A percentile compares a stretch with the other conserved stretches of the same genome.
Conservation (phyloP, 192 early-diverging fungal species). For the Geosiphon pyriformis region DNA sequence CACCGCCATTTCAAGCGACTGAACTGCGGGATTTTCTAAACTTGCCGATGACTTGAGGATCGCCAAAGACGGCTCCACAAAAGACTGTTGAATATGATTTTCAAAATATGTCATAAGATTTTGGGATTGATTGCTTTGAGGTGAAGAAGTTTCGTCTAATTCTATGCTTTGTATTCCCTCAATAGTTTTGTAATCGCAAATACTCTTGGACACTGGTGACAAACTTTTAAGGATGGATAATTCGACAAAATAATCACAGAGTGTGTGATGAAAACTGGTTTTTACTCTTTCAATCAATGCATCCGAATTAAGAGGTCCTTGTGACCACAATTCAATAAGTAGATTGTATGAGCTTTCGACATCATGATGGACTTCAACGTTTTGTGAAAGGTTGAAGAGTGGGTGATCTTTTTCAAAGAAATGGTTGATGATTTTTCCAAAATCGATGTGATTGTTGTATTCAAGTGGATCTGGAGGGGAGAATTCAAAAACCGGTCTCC, state of each 20-base stretch:
- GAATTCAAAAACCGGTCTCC: conserved; percentile 36
- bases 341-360: conserved; percentile 29
- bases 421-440: conserved; percentile 27
- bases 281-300: conserved; percentile 36
- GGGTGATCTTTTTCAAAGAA: conserved; percentile 15
- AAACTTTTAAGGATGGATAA: conserved; percentile 36
- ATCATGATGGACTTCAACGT: neutral
- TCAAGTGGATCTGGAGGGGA: conserved; percentile 8
- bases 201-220: conserved; percentile 26
- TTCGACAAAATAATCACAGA: conserved; percentile 55
- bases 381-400: neutral
- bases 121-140: too few species aligned
- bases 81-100: conserved; percentile 32
- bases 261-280: conserved; percentile 44
- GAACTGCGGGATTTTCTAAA: conserved; percentile 47
- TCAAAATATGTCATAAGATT: neutral
- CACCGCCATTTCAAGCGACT: conserved; percentile 28
- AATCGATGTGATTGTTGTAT: conserved; percentile 30
- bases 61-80: conserved; percentile 43
- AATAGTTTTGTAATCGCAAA: conserved; percentile 18
- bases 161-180: conserved; percentile 29
- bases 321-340: conserved; percentile 47
- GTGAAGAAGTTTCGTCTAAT: neutral
- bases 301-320: conserved; percentile 37
- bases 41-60: conserved; percentile 39